phyloP scores from a whole-genome alignment of 192 early-diverging fungal genomes.

The Chytriomyces sp. region DNA sequence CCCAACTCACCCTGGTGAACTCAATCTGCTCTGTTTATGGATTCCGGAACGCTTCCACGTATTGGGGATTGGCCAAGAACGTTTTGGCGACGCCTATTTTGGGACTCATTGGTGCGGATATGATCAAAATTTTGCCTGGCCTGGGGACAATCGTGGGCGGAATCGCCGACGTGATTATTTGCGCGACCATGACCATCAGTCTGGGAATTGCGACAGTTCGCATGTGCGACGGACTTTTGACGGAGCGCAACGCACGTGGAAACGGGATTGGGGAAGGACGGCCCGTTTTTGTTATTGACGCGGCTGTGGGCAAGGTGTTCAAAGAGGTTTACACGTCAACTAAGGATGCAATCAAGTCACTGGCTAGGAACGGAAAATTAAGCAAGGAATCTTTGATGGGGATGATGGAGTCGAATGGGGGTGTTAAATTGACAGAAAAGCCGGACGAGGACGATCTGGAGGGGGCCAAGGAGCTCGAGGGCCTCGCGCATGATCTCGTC shows the following conservation, averaged over 20 bases:
- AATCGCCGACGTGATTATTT: slow-evolving; percentile 19
- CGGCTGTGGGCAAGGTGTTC: slow-evolving; percentile 1
- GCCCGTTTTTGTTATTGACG: slow-evolving; percentile 4
- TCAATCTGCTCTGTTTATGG: slow-evolving; percentile 12
- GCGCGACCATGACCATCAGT: slow-evolving; percentile 12
- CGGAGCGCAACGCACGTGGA: not conserved
- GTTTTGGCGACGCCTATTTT: slow-evolving; percentile 7
- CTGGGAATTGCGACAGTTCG: slow-evolving; percentile 7
- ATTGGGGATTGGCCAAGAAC: slow-evolving; percentile 14
- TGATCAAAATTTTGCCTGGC: slow-evolving; percentile 23
- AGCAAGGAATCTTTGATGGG: slow-evolving; percentile 14
- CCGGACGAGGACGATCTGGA: not conserved
- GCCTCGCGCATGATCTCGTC: not conserved
- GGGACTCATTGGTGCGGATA: slow-evolving; percentile 16
- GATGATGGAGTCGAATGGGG: not conserved
- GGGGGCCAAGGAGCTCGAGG: not conserved
- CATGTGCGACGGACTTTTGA: not conserved
- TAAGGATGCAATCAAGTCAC: slow-evolving; percentile 9
- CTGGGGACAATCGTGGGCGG: slow-evolving; percentile 18
- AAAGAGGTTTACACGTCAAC: slow-evolving; percentile 10
- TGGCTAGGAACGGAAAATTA: slow-evolving; percentile 5
- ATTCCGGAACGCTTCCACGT: slow-evolving; percentile 7
- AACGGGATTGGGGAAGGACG: not conserved
- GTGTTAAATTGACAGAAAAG: not conserved
- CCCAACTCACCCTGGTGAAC: not conserved